phyloP scores from a whole-genome alignment of 2,329 filamentous ascomycete species.

The Myriosclerotinia scirpicola region DNA sequence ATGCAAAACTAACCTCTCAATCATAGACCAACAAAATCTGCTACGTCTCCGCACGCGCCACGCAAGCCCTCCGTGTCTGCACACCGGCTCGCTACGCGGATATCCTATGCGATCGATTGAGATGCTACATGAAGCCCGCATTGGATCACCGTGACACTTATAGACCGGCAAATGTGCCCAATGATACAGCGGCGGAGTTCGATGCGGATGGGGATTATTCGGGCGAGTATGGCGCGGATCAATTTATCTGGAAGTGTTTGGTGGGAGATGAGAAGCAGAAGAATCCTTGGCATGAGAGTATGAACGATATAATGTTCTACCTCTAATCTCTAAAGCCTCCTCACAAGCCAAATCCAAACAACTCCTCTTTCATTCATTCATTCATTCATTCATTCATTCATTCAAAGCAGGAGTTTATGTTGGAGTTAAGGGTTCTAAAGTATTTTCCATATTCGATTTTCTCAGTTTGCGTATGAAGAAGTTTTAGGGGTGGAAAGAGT shows the following conservation, averaged over 20 bases:
- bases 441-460: too few relatives aligned
- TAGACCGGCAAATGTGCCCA: background rate
- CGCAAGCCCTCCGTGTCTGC: constrained; percentile 80
- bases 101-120: constrained; percentile 72
- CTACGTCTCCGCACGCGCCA: constrained; percentile 77
- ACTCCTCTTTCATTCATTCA: too few relatives aligned
- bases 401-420: too few relatives aligned
- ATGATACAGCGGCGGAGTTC: background rate
- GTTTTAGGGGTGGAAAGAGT: too few relatives aligned
- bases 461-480: too few relatives aligned
- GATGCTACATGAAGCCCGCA: constrained; percentile 59
- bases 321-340: background rate
- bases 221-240: too few relatives aligned
- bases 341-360: too few relatives aligned
- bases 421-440: too few relatives aligned
- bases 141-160: background rate
- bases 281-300: constrained; percentile 2
- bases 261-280: background rate
- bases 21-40: constrained; percentile 73
- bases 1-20: constrained; percentile 21
- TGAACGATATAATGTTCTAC: constrained; percentile 11
- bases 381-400: too few relatives aligned
- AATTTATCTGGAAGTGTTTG: background rate
- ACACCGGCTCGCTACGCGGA: constrained; percentile 90
- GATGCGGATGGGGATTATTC: background rate